A percentile compares a stretch with the other conserved stretches of the same genome.
Evolutionary conservation across 345 rosid species (phyloP).

Genomic region (Capsella bursapastoris): DNA sequence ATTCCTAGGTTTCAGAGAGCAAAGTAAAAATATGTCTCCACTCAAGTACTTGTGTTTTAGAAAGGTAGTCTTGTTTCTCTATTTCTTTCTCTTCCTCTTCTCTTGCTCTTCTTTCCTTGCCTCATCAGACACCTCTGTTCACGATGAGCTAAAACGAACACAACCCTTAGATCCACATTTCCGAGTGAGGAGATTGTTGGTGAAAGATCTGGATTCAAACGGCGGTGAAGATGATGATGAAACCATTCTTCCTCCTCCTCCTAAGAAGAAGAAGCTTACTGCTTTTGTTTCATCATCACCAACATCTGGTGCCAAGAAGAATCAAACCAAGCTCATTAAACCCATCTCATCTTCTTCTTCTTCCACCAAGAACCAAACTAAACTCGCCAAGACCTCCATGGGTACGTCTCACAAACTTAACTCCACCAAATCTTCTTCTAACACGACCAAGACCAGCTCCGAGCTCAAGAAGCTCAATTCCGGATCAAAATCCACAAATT

Average conservation of each 20-base stretch:
- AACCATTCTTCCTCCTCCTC: constrained; percentile 36
- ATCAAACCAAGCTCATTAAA: constrained; percentile 59
- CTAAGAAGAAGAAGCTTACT: constrained; percentile 54
- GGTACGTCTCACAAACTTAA: constrained; percentile 52
- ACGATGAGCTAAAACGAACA: constrained; percentile 40
- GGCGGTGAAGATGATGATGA: constrained; percentile 34
- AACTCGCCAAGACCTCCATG: constrained; percentile 41
- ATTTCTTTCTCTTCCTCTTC: constrained; percentile 47
- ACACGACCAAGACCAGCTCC: constrained; percentile 36
- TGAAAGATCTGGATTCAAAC: constrained; percentile 38
- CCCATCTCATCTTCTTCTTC: constrained; percentile 41
- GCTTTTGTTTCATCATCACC: constrained; percentile 23
- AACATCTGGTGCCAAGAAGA: constrained; percentile 45
- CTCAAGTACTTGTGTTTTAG: constrained; percentile 50
- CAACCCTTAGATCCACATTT: constrained; percentile 35
- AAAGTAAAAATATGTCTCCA: constrained; percentile 49
- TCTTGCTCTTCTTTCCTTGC: constrained; percentile 38
- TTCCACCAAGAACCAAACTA: constrained; percentile 57
- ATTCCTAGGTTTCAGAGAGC: constrained; percentile 42
- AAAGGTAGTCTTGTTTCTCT: constrained; percentile 53
- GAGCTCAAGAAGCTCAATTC: constrained; percentile 54
- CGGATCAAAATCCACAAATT: constrained; percentile 40
- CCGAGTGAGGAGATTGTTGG: constrained; percentile 51
- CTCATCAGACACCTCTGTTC: constrained; percentile 43
- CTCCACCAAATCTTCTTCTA: constrained; percentile 47